Evolutionary conservation across 352 stramenopile species (phyloP).

Genomic region (Phytophthora capsici): DNA sequence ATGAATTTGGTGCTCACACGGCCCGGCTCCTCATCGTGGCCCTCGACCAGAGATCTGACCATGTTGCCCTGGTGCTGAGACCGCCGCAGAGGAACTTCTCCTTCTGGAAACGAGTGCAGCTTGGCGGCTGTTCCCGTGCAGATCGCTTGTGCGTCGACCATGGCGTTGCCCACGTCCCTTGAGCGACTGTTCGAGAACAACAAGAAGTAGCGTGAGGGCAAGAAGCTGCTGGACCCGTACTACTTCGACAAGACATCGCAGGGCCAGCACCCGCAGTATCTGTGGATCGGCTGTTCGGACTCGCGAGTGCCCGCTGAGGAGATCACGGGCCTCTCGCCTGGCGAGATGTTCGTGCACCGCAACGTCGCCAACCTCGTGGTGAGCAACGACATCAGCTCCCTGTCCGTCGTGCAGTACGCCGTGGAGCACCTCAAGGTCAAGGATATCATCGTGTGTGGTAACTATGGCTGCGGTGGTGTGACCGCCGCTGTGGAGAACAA

Average conservation of each 20-base stretch:
- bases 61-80: constrained; percentile 81
- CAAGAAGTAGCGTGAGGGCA: constrained; percentile 70
- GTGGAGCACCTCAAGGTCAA: constrained; percentile 91
- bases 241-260: constrained; percentile 76
- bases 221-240: constrained; percentile 59
- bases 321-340: constrained; percentile 80
- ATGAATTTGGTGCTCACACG: constrained; percentile 67
- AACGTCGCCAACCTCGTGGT: constrained; percentile 88
- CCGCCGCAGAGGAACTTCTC: constrained; percentile 49
- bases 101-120: constrained; percentile 72
- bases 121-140: constrained; percentile 31
- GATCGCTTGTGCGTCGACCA: constrained; percentile 27
- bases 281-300: constrained; percentile 92
- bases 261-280: constrained; percentile 82
- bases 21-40: constrained; percentile 66
- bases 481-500: constrained; percentile 83
- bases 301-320: constrained; percentile 86
- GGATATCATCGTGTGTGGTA: constrained; percentile 92
- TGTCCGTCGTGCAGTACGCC: constrained; percentile 74
- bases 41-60: constrained; percentile 63
- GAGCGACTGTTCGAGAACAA: constrained; percentile 76
- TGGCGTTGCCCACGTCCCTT: constrained; percentile 54
- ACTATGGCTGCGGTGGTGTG: constrained; percentile 93
- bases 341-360: constrained; percentile 91
- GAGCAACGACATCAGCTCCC: constrained; percentile 71